A percentile compares a stretch with the other conserved stretches of the same genome.
phyloP scores from a whole-genome alignment of 2,329 filamentous ascomycete genomes.

The Diaporthe caulivora region DNA sequence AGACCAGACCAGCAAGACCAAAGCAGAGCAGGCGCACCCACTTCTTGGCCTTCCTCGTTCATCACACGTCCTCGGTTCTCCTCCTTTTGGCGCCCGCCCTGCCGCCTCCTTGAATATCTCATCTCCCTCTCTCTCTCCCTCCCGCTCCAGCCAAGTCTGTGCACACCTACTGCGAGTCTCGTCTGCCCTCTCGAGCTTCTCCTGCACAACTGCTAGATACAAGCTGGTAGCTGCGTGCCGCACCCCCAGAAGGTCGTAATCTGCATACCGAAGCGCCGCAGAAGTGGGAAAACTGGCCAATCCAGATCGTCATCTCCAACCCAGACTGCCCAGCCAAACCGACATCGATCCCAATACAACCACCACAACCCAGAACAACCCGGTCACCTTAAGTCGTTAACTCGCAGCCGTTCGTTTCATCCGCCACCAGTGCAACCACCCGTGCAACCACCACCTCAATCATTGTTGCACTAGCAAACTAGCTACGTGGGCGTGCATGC shows the following conservation, averaged over 20 bases:
- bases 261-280: conserved; percentile 5
- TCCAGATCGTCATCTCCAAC: background rate
- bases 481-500: background rate
- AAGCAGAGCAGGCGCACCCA: background rate
- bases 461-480: too few relatives aligned
- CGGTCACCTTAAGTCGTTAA: conserved; percentile 8
- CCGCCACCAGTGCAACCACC: background rate
- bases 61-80: too few relatives aligned
- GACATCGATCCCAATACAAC: background rate
- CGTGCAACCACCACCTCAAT: background rate
- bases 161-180: background rate
- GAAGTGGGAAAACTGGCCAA: background rate
- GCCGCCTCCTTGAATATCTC: background rate
- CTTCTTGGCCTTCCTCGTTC: background rate
- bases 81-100: conserved; percentile 3
- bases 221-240: too few relatives aligned
- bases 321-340: background rate
- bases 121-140: background rate
- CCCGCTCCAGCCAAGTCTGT: background rate
- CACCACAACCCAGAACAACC: background rate
- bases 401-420: conserved; percentile 25
- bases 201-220: too few relatives aligned
- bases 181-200: too few relatives aligned
- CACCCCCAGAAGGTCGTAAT: too few relatives aligned
- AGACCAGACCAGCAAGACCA: too few relatives aligned